Evolutionary conservation across 1,284 basidiomycete genomes (phyloP).

Genomic region (Cystobasidium pallidum): DNA sequence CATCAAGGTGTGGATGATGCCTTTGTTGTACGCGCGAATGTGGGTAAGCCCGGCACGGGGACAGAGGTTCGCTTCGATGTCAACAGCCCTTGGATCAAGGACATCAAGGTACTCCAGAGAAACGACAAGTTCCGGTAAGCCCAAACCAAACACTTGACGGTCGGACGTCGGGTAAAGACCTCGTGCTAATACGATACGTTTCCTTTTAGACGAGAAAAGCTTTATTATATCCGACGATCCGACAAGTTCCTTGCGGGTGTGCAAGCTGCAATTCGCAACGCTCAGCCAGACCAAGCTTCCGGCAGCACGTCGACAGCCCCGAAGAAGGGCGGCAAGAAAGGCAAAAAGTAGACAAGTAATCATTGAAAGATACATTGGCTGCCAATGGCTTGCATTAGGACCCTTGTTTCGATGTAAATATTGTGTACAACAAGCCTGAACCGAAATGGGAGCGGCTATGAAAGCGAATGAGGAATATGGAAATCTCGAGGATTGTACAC

Average conservation of each 20-base stretch:
- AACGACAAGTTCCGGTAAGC: conserved; percentile 31
- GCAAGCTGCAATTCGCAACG: conserved; percentile 35
- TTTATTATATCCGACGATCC: conserved; percentile 41
- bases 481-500: neutral
- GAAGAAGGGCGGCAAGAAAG: conserved; percentile 27
- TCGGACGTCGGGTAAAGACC: too few relatives aligned
- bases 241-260: conserved; percentile 34
- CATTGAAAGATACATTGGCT: neutral
- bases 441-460: neutral
- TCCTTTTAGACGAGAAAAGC: conserved; percentile 30
- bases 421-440: conserved; percentile 4
- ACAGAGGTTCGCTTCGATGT: conserved; percentile 42
- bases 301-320: neutral
- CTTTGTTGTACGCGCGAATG: conserved; percentile 34
- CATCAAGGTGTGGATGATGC: conserved; percentile 42
- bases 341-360: conserved; percentile 29
- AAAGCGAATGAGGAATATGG: conserved; percentile 17
- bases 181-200: neutral
- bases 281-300: conserved; percentile 6
- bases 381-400: neutral
- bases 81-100: conserved; percentile 43
- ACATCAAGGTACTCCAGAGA: conserved; percentile 29
- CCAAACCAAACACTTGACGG: too few relatives aligned
- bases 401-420: neutral
- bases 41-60: conserved; percentile 33